These are phyloP conservation scores for Sextonia rubra DNA, from an alignment of 164 flowering plant species.

Conservation along the genomic window DNA sequence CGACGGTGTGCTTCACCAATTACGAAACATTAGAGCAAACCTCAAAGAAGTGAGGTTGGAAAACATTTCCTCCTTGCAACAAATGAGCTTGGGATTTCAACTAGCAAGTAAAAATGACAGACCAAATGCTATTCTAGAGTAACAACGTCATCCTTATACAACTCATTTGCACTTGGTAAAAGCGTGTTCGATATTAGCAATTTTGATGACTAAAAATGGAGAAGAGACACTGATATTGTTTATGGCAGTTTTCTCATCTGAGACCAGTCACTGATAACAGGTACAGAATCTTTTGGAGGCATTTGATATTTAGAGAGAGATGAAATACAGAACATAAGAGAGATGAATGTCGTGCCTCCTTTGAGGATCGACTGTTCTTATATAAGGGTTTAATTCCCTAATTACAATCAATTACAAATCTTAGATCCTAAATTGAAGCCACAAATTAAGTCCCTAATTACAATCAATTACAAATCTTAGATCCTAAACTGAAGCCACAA, in stretches of 20 bases:
- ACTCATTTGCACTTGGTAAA: conserved; percentile 13
- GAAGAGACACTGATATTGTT: neutral
- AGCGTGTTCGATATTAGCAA: conserved; percentile 41
- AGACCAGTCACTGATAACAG: neutral
- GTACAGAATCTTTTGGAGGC: too few relatives aligned
- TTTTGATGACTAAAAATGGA: conserved; percentile 23
- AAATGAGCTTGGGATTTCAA: conserved; percentile 28
- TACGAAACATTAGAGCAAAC: conserved; percentile 10
- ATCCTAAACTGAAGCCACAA: too few relatives aligned
- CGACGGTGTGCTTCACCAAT: conserved; percentile 1
- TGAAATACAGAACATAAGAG: too few relatives aligned
- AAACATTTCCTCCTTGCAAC: conserved; percentile 43
- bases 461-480: too few relatives aligned
- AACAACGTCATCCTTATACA: conserved; percentile 1
- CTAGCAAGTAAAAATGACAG: conserved; percentile 19
- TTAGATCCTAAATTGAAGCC: too few relatives aligned
- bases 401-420: too few relatives aligned
- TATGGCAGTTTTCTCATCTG: neutral
- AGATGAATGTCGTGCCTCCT: too few relatives aligned
- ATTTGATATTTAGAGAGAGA: too few relatives aligned
- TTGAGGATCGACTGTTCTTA: too few relatives aligned
- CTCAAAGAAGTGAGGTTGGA: conserved; percentile 36
- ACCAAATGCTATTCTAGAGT: conserved; percentile 16
- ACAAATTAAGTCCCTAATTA: too few relatives aligned
- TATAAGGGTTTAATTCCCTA: too few relatives aligned